A percentile compares a stretch with the other conserved stretches of the same genome.
phyloP scores from a whole-genome alignment of 306 rosid species.

The Corylus avellana region DNA sequence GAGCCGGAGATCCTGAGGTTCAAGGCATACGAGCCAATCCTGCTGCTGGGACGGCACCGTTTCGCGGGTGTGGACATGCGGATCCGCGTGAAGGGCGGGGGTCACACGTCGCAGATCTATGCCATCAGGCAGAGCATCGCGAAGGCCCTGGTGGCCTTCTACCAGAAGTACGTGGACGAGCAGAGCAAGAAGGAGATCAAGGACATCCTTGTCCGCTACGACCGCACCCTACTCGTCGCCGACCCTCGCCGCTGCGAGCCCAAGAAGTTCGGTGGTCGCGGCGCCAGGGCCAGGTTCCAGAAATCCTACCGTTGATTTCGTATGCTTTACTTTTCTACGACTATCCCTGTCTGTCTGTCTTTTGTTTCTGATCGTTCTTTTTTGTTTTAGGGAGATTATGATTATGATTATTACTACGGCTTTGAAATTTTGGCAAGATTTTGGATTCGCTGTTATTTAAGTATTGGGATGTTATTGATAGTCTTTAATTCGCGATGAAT shows the following conservation, averaged over 20 bases:
- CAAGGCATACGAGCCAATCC: conserved; percentile 57
- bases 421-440: conserved; percentile 7
- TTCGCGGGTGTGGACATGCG: conserved; percentile 55
- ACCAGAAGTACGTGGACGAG: conserved; percentile 59
- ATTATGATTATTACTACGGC: background rate
- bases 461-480: background rate
- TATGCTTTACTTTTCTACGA: background rate
- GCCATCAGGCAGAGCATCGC: conserved; percentile 63
- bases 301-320: conserved; percentile 50
- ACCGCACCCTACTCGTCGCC: conserved; percentile 49
- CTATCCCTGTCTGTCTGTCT: background rate
- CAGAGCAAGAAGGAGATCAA: conserved; percentile 57
- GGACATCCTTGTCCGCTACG: conserved; percentile 49
- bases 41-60: conserved; percentile 49
- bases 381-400: background rate
- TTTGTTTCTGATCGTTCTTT: background rate
- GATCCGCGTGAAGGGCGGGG: conserved; percentile 55
- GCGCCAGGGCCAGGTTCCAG: conserved; percentile 62
- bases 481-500: background rate
- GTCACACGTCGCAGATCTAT: conserved; percentile 58
- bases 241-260: conserved; percentile 65
- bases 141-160: conserved; percentile 52
- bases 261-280: conserved; percentile 63
- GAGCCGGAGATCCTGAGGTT: conserved; percentile 57
- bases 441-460: background rate